Conservation (phyloP, 768 basidiomycete genomes). For the Mycena leptocephala region DNA sequence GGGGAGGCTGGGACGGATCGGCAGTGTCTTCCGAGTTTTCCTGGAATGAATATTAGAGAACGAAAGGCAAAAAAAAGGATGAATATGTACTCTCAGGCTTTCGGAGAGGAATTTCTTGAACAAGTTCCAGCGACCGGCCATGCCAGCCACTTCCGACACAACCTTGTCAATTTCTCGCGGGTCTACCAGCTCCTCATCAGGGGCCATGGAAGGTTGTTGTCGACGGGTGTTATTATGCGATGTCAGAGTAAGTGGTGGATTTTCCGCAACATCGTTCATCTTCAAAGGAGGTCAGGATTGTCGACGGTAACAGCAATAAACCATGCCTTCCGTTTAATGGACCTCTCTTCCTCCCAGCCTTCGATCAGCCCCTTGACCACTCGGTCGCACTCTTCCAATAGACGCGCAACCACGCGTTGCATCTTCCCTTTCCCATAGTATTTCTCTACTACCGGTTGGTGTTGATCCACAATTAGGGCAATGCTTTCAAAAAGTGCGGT, state of each 20-base stretch:
- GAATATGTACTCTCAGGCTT: constrained; percentile 70
- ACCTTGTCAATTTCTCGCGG: constrained; percentile 94
- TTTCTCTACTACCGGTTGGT: constrained; percentile 97
- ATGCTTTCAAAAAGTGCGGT: constrained; percentile 96
- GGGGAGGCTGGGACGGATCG: constrained; percentile 25
- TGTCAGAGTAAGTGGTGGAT: constrained; percentile 54
- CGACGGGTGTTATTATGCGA: constrained; percentile 45
- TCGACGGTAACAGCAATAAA: background rate
- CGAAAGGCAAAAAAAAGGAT: background rate
- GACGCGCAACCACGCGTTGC: constrained; percentile 80
- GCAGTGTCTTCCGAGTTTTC: constrained; percentile 38
- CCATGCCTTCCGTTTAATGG: constrained; percentile 83
- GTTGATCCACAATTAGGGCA: constrained; percentile 96
- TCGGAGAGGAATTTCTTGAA: constrained; percentile 91
- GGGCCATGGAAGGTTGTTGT: constrained; percentile 43
- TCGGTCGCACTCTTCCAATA: constrained; percentile 91
- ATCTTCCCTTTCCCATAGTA: constrained; percentile 96
- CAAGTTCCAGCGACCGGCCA: constrained; percentile 93
- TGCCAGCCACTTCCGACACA: constrained; percentile 89
- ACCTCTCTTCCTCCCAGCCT: constrained; percentile 94
- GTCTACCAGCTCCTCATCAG: constrained; percentile 77
- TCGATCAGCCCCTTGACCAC: constrained; percentile 83
- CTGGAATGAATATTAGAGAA: constrained; percentile 29
- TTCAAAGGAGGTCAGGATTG: constrained; percentile 37
- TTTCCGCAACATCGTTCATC: constrained; percentile 65